Evolutionary conservation across 2,329 filamentous ascomycete genomes (phyloP).

Genomic region (Fusarium neocosmosporiellum): DNA sequence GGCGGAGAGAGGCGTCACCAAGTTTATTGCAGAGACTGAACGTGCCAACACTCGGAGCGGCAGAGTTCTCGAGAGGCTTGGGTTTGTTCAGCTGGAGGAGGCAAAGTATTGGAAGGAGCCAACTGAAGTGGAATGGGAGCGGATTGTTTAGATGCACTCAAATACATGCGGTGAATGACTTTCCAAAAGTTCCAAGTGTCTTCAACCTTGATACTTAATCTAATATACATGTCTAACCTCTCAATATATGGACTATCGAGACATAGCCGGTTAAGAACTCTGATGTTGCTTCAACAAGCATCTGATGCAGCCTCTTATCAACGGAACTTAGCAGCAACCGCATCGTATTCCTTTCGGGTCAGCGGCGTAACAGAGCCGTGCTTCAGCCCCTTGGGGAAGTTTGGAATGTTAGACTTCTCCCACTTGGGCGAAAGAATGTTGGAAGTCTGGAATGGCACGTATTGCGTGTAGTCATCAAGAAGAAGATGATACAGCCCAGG

Average conservation of each 20-base stretch:
- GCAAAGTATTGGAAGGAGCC: background rate
- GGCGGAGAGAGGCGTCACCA: conserved; percentile 18
- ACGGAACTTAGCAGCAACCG: conserved; percentile 34
- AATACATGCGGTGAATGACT: background rate
- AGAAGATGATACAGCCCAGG: conserved; percentile 53
- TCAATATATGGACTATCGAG: background rate
- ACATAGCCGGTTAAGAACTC: background rate
- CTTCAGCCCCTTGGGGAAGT: conserved; percentile 57
- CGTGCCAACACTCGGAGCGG: conserved; percentile 22
- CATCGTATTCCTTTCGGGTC: conserved; percentile 54
- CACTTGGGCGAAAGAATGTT: conserved; percentile 47
- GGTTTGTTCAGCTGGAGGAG: background rate
- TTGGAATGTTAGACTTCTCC: conserved; percentile 49
- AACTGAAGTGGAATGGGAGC: background rate
- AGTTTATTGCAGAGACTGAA: conserved; percentile 34
- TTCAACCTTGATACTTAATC: background rate
- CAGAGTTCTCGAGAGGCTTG: background rate
- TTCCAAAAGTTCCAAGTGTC: background rate
- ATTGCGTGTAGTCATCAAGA: conserved; percentile 58
- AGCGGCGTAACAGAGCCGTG: conserved; percentile 61
- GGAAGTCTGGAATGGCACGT: conserved; percentile 57
- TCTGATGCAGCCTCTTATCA: background rate
- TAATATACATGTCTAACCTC: background rate
- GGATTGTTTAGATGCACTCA: background rate
- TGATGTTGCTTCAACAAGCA: background rate